Conservation (phyloP, 1,284 basidiomycete genomes). For the Ceratobasidium sp. region DNA sequence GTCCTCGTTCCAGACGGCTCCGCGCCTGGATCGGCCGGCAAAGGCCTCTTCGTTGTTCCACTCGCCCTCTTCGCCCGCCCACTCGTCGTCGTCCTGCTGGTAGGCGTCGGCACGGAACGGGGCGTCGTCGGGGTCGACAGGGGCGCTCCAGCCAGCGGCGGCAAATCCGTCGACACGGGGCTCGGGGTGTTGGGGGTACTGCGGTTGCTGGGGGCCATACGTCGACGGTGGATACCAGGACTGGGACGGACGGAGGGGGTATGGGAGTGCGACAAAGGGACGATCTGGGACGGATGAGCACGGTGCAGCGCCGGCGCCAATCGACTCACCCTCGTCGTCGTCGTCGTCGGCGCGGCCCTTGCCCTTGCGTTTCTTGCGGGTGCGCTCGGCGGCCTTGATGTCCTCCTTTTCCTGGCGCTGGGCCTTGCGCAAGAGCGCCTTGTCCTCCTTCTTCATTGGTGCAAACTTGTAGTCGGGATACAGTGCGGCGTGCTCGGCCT, state of each 20-base stretch:
- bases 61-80: background rate
- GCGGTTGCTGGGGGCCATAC: slow-evolving; percentile 13
- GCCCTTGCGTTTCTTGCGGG: slow-evolving; percentile 36
- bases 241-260: slow-evolving; percentile 31
- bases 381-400: slow-evolving; percentile 47
- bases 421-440: slow-evolving; percentile 57
- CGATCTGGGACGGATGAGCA: slow-evolving; percentile 27
- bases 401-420: slow-evolving; percentile 50
- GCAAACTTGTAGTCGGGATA: slow-evolving; percentile 79
- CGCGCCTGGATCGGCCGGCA: slow-evolving; percentile 17
- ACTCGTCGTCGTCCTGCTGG: slow-evolving; percentile 33
- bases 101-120: slow-evolving; percentile 36
- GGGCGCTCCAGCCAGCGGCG: slow-evolving; percentile 37
- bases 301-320: slow-evolving; percentile 22
- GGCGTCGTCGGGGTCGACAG: slow-evolving; percentile 34
- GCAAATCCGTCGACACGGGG: slow-evolving; percentile 33
- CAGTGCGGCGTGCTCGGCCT: slow-evolving; percentile 65
- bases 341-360: slow-evolving; percentile 31
- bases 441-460: slow-evolving; percentile 71
- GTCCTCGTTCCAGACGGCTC: background rate
- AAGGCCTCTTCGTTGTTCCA: slow-evolving; percentile 12
- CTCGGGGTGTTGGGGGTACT: slow-evolving; percentile 17
- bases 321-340: slow-evolving; percentile 7
- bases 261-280: slow-evolving; percentile 18
- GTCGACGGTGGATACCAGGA: slow-evolving; percentile 22